Base-by-base conservation (phyloP, 1,284 basidiomycete species). In the Tremellales sp. region DNA sequence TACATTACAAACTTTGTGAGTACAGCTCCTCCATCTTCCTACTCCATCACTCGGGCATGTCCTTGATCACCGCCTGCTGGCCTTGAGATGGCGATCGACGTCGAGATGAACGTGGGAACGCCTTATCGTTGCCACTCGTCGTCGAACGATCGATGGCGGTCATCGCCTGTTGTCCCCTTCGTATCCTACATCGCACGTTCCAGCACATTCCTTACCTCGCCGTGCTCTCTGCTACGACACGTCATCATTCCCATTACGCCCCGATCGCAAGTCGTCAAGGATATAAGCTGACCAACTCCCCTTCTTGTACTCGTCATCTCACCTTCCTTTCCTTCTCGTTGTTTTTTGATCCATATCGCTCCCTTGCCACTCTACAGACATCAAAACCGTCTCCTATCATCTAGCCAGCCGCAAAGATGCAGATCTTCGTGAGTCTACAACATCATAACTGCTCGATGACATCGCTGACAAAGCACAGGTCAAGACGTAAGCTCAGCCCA, bases 391-490 rank as follows among this genome's bases (percentile, higher is more conserved):
- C 3, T 21, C 39, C 23, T 40, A 23, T 6, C 39, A 24, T 22
- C 39, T 22, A 15, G 15, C 15, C 19, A 24, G 15, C 8, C 7
- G 23, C 6, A n/a, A 40, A 21, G 13, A 62, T 60, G 54, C 61
- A 64, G 54, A 62, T 60, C 45, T 62, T 60, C 31, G 60, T 58
- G 23, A 58, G 54, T 50, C 3, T 19, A 21, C 19, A 13, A 13
- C 33, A 17, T 24, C 25, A 33, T 42, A 22, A 26, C 19, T 44
- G 19, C 40, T 44, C 15, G 27, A 45, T 33, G 15, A 48, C 26
- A 21, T 36, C 2, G 23, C 46, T 36, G 45, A 41, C 39, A 13
- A 22, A 21, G 24, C 27, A 15, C 45, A 49, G 49, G 44, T 45
- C 36, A 51, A 52, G 44, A 56, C 44, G 48, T 52, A 29, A 49